A percentile compares a stretch with the other conserved stretches of the same genome.
phyloP scores from a whole-genome alignment of 2,329 filamentous ascomycete genomes.

The Parafenestella ontariensis region DNA sequence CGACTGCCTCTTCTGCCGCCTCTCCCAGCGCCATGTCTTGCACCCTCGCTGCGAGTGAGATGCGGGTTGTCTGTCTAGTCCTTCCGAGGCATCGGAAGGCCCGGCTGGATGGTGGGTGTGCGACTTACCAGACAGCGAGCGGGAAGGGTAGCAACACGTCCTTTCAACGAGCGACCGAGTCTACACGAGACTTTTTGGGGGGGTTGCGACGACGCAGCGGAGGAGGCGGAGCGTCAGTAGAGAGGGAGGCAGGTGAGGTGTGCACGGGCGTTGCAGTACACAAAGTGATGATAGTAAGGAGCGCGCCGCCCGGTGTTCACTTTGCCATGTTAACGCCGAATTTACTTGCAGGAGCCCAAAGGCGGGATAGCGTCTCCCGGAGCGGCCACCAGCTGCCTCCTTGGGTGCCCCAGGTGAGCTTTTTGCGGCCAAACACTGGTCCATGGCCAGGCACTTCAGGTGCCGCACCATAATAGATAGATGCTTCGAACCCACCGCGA shows the following conservation, averaged over 20 bases:
- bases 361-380: slow-evolving; percentile 11
- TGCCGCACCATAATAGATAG: too few species aligned
- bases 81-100: slow-evolving; percentile 11
- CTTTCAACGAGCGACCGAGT: slow-evolving; percentile 16
- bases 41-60: slow-evolving; percentile 1
- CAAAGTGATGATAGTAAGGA: slow-evolving; percentile 8
- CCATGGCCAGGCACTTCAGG: too few species aligned
- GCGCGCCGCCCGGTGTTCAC: slow-evolving; percentile 17
- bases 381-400: slow-evolving; percentile 6
- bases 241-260: not conserved
- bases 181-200: slow-evolving; percentile 7
- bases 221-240: not conserved
- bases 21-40: slow-evolving; percentile 6
- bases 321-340: slow-evolving; percentile 6
- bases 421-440: too few species aligned
- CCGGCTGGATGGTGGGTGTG: slow-evolving; percentile 10
- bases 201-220: too few species aligned
- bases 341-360: slow-evolving; percentile 12
- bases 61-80: slow-evolving; percentile 1
- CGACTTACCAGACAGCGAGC: slow-evolving; percentile 25
- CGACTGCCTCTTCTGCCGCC: not conserved
- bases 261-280: not conserved
- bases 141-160: slow-evolving; percentile 1
- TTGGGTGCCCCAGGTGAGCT: too few species aligned
- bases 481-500: too few species aligned